Evolutionary conservation across 2,329 filamentous ascomycete genomes (phyloP).

Genomic region (Venturiaceae sp.): DNA sequence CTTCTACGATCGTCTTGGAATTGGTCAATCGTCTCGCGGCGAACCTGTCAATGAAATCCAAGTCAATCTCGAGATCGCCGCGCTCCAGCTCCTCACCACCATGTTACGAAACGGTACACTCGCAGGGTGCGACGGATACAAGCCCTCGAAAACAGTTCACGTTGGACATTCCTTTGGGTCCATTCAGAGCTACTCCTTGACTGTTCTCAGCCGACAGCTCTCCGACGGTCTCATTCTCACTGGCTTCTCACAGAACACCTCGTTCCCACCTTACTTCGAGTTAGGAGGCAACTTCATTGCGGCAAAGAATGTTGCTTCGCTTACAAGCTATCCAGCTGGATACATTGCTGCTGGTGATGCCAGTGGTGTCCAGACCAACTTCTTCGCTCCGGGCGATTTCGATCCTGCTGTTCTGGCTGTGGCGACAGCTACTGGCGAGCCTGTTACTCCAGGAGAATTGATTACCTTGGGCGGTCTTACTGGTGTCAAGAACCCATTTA

Average conservation of each 20-base stretch:
- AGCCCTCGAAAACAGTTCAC: constrained; percentile 40
- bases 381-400: constrained; percentile 1
- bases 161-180: constrained; percentile 58
- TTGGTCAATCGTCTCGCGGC: constrained; percentile 48
- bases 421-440: background rate
- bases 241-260: constrained; percentile 43
- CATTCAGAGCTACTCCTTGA: constrained; percentile 45
- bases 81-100: constrained; percentile 44
- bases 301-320: constrained; percentile 13
- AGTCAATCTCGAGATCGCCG: constrained; percentile 46
- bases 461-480: background rate
- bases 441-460: constrained; percentile 3
- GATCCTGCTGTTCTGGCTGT: background rate
- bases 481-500: background rate
- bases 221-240: constrained; percentile 52
- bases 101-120: constrained; percentile 38
- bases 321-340: background rate
- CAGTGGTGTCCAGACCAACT: background rate
- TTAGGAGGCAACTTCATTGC: constrained; percentile 21
- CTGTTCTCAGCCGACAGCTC: constrained; percentile 40
- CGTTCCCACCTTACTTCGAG: constrained; percentile 30
- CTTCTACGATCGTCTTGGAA: constrained; percentile 52
- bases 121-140: constrained; percentile 27
- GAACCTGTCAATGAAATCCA: constrained; percentile 53
- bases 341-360: background rate